These are phyloP conservation scores for Termitomyces titanicus DNA, from an alignment of 768 basidiomycete species.

Conservation along the genomic window DNA sequence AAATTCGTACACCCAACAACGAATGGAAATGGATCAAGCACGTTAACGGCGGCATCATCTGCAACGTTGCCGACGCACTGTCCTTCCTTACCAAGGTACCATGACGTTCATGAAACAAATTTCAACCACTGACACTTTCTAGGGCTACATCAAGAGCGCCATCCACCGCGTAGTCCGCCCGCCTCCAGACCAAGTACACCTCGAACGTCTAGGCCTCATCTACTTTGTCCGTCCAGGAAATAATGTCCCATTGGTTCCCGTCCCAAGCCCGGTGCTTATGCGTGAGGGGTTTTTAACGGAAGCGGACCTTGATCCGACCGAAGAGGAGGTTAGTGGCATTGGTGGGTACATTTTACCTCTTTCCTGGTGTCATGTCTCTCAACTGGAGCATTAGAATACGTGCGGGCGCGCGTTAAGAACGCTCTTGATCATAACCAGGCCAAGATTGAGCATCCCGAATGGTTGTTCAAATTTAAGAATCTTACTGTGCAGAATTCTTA, in stretches of 20 bases:
- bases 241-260: slow-evolving; percentile 31
- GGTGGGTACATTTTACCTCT: background rate
- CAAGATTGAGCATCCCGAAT: background rate
- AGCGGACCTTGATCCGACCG: slow-evolving; percentile 1
- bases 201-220: slow-evolving; percentile 40
- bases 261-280: slow-evolving; percentile 37
- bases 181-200: slow-evolving; percentile 38
- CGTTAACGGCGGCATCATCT: slow-evolving; percentile 28
- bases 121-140: too few species aligned
- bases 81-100: slow-evolving; percentile 35
- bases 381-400: slow-evolving; percentile 1
- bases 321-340: background rate
- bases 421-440: slow-evolving; percentile 9
- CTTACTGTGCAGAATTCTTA: slow-evolving; percentile 11
- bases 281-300: slow-evolving; percentile 27
- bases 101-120: too few species aligned
- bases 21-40: slow-evolving; percentile 34
- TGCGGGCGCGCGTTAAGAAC: slow-evolving; percentile 8
- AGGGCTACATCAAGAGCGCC: slow-evolving; percentile 44
- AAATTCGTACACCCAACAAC: slow-evolving; percentile 30
- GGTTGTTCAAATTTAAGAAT: slow-evolving; percentile 9
- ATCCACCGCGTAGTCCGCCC: slow-evolving; percentile 48
- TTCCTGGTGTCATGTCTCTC: too few species aligned
- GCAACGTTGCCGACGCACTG: slow-evolving; percentile 19
- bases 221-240: slow-evolving; percentile 44